phyloP scores from a whole-genome alignment of 2,329 filamentous ascomycete species.

The Cytospora piceicola region DNA sequence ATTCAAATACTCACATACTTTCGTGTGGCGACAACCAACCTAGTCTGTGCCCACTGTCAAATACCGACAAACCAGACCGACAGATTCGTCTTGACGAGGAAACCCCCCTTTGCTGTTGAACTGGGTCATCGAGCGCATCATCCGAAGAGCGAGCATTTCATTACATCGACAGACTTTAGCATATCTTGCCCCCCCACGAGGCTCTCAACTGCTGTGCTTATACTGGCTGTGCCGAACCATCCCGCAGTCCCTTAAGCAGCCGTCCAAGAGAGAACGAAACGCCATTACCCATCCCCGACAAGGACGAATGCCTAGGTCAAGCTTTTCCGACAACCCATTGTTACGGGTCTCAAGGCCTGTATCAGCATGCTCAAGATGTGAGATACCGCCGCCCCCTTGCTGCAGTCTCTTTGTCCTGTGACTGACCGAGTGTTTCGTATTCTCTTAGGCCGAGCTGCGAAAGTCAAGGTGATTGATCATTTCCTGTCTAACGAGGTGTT shows the following conservation, averaged over 20 bases:
- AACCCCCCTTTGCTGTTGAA: background rate
- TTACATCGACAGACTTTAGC: background rate
- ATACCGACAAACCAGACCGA: background rate
- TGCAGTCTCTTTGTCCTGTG: conserved; percentile 9
- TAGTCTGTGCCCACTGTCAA: background rate
- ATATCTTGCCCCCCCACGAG: background rate
- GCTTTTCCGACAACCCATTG: conserved; percentile 56
- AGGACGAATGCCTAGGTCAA: conserved; percentile 44
- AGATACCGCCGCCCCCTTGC: conserved; percentile 33
- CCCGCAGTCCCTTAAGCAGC: conserved; percentile 2
- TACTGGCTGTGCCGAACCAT: background rate
- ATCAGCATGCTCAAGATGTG: conserved; percentile 77
- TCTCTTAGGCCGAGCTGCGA: conserved; percentile 72
- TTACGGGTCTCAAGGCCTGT: conserved; percentile 78
- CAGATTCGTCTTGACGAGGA: background rate
- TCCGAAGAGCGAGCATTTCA: background rate
- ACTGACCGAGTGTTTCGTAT: conserved; percentile 27
- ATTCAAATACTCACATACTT: background rate
- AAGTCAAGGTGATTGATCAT: conserved; percentile 72
- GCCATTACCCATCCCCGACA: background rate
- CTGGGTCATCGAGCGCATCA: background rate
- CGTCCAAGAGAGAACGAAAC: conserved; percentile 6
- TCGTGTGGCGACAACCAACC: background rate
- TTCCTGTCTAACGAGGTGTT: conserved; percentile 2
- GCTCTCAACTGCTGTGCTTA: background rate